Conservation (phyloP, 768 basidiomycete species). For the Termitomyces sp. region DNA sequence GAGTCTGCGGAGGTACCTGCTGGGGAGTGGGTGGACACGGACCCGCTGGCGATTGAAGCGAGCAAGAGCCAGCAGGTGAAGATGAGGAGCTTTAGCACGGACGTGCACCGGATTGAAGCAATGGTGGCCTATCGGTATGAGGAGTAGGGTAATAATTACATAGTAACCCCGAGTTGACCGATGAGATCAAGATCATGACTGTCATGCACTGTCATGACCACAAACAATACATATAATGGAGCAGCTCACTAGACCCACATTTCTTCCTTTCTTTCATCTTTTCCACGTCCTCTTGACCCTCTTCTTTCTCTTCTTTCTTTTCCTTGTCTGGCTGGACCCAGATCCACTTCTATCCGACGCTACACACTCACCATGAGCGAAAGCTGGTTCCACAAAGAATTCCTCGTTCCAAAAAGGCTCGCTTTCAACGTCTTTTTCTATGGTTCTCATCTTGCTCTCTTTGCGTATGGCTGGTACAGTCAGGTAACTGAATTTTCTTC, state of each 20-base stretch:
- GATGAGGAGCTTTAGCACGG: slow-evolving; percentile 94
- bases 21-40: slow-evolving; percentile 95
- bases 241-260: slow-evolving; percentile 9
- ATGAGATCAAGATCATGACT: slow-evolving; percentile 23
- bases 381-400: slow-evolving; percentile 71
- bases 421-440: slow-evolving; percentile 79
- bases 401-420: slow-evolving; percentile 59
- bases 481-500: slow-evolving; percentile 46
- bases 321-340: slow-evolving; percentile 50
- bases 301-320: slow-evolving; percentile 19
- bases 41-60: slow-evolving; percentile 88
- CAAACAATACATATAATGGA: slow-evolving; percentile 13
- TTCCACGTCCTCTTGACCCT: slow-evolving; percentile 14
- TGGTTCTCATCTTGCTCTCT: slow-evolving; percentile 67
- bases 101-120: slow-evolving; percentile 95
- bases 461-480: slow-evolving; percentile 85
- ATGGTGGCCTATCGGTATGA: slow-evolving; percentile 98
- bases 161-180: slow-evolving; percentile 15
- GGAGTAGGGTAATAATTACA: slow-evolving; percentile 38
- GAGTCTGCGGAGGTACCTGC: slow-evolving; percentile 90
- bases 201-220: slow-evolving; percentile 26
- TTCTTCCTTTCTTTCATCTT: slow-evolving; percentile 10
- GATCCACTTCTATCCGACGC: slow-evolving; percentile 31
- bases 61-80: slow-evolving; percentile 93
- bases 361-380: slow-evolving; percentile 47